Conservation (phyloP, 2,329 filamentous ascomycete genomes). For the Aspergillus floridensis region DNA sequence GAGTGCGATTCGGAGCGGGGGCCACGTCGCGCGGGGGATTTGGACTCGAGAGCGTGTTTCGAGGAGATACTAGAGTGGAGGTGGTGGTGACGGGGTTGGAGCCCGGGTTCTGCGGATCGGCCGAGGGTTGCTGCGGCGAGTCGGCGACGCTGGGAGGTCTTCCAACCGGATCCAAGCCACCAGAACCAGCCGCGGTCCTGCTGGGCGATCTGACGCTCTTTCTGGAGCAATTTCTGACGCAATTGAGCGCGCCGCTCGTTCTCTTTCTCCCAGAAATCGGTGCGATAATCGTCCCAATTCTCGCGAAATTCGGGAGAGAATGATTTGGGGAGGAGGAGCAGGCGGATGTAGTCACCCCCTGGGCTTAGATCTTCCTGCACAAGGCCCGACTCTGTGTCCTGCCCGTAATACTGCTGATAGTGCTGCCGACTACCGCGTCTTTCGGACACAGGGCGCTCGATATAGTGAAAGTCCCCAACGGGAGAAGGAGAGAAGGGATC, state of each 20-base stretch:
- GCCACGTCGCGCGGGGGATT: slow-evolving; percentile 29
- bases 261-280: slow-evolving; percentile 95
- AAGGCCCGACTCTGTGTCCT: slow-evolving; percentile 60
- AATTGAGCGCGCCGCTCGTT: slow-evolving; percentile 81
- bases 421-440: slow-evolving; percentile 38
- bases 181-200: slow-evolving; percentile 73
- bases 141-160: slow-evolving; percentile 31
- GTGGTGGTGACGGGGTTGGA: slow-evolving; percentile 26
- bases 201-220: slow-evolving; percentile 66
- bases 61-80: slow-evolving; percentile 26
- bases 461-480: slow-evolving; percentile 70
- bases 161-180: slow-evolving; percentile 68
- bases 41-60: slow-evolving; percentile 30
- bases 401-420: slow-evolving; percentile 48
- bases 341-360: slow-evolving; percentile 87
- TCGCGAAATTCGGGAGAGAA: slow-evolving; percentile 93
- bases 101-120: slow-evolving; percentile 26
- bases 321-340: slow-evolving; percentile 86
- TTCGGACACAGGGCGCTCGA: slow-evolving; percentile 58
- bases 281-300: slow-evolving; percentile 93
- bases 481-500: slow-evolving; percentile 61
- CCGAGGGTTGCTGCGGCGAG: slow-evolving; percentile 28
- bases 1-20: slow-evolving; percentile 43
- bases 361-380: slow-evolving; percentile 88
- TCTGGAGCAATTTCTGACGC: slow-evolving; percentile 65